Evolutionary conservation across 2,329 filamentous ascomycete species (phyloP), one percentile per base, ranked within the genome.

Genomic region (Colletotrichum sansevieriae): DNA sequence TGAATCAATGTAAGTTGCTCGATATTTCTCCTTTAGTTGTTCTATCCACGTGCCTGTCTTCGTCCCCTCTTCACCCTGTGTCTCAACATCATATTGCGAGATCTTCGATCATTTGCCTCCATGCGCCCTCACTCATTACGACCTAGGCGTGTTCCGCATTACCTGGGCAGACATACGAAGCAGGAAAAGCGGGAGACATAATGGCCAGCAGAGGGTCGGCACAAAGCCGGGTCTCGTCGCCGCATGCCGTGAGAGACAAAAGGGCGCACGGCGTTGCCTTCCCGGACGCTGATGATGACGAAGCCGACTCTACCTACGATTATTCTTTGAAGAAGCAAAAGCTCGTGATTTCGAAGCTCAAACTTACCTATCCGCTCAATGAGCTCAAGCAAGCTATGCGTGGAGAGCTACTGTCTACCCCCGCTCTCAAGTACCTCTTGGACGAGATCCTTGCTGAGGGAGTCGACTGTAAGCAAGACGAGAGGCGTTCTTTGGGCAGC

Each of bases 341-440:
- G 33, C 3, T 39, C 35, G 10, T 39, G n/a, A 18, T 33, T 22
- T 55, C 8, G 2, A 64, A 43, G n/a, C 15, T 35, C 29, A 49
- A 13, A 9, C 11, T 68, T 9, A 29, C 15, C 20, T 65, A 68
- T 5, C 18, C 54, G 11, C 35, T 64, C 13, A 12, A 49, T 10
- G 54, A 52, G 9, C 29, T 25, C 8, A 39, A 39, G 22, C 29
- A 7, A 3, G 65, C 61, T 10, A 58, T 68, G 46, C 51, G 65
- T 54, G 46, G 52, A 15, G 65, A 68, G 29, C 54, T 68, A 3
- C 4, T 65, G 18, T 54, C 51, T 18, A 68, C 61, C 7, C 65
- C 65, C 2, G 15, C n/a, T 8, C 44, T 68, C 3, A 46, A 54
- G 2, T 11, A 29, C 9, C 29, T 65, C 6, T 20, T 54, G 13